A percentile compares a stretch with the other conserved stretches of the same genome.
phyloP scores from a whole-genome alignment of 2,329 filamentous ascomycete genomes.

The Fusarium odoratissimum region DNA sequence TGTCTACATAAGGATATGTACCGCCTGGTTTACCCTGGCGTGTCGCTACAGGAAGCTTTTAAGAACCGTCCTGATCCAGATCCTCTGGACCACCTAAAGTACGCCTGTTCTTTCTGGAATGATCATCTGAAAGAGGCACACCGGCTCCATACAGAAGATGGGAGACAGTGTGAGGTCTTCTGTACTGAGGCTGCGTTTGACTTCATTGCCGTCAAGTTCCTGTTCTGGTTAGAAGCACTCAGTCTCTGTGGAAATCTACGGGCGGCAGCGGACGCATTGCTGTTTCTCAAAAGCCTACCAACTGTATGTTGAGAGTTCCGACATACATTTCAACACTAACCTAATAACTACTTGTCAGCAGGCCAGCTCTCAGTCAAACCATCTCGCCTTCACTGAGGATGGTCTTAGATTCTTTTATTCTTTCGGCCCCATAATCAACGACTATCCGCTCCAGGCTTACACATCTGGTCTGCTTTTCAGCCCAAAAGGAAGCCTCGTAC shows the following conservation, averaged over 20 bases:
- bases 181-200: background rate
- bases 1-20: background rate
- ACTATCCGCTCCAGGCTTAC: background rate
- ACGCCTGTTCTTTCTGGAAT: background rate
- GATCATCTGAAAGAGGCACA: background rate
- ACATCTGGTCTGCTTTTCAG: background rate
- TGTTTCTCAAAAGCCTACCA: background rate
- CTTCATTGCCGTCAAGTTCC: background rate
- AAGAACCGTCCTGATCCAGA: background rate
- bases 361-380: background rate
- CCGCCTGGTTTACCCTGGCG: background rate
- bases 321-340: background rate
- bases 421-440: background rate
- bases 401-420: background rate
- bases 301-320: background rate
- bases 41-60: background rate
- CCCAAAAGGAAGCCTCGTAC: background rate
- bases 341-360: background rate
- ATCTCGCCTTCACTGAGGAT: background rate
- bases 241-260: background rate
- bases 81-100: background rate
- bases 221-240: background rate
- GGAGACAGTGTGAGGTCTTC: fast-evolving
- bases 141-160: background rate
- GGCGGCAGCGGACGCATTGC: background rate